Evolutionary conservation across 129 eudicot species (phyloP).

Genomic region (Artemisia argyi): DNA sequence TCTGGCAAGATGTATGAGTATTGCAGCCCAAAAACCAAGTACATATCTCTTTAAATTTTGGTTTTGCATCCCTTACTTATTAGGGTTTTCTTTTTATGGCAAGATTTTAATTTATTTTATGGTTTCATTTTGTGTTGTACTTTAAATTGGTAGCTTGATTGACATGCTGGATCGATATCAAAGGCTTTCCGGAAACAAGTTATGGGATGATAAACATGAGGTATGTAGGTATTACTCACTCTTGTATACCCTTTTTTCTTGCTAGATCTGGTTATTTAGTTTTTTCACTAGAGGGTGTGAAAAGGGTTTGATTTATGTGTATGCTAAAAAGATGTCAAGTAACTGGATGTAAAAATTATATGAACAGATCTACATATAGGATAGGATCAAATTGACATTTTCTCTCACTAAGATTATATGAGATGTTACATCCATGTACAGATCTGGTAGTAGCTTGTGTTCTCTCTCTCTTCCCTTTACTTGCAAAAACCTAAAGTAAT

Average conservation of each 20-base stretch:
- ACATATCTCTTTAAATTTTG: conserved; percentile 10
- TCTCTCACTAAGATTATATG: conserved; percentile 31
- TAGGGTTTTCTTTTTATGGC: background rate
- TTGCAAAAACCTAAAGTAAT: conserved; percentile 41
- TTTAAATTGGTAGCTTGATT: conserved; percentile 47
- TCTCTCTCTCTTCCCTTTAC: conserved; percentile 50
- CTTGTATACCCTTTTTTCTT: conserved; percentile 22
- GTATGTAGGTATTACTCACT: conserved; percentile 35
- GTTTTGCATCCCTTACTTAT: no score
- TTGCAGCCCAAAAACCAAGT: conserved; percentile 73
- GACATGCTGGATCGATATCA: conserved; percentile 77
- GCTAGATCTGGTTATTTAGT: conserved; percentile 29
- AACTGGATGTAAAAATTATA: conserved; percentile 43
- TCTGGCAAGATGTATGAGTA: conserved; percentile 84
- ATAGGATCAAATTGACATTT: conserved; percentile 27
- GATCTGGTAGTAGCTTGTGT: conserved; percentile 56
- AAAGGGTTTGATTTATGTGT: conserved; percentile 16
- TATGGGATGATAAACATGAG: conserved; percentile 99
- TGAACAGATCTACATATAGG: conserved; percentile 71
- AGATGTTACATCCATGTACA: conserved; percentile 67
- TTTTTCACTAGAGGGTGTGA: no score
- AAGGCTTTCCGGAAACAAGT: conserved; percentile 64
- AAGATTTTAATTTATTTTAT: background rate
- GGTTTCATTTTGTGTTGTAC: background rate
- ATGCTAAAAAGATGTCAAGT: conserved; percentile 57